A percentile compares a stretch with the other conserved stretches of the same genome.
Evolutionary conservation across 2,329 filamentous ascomycete genomes (phyloP).

Genomic region (Xylaria multiplex): DNA sequence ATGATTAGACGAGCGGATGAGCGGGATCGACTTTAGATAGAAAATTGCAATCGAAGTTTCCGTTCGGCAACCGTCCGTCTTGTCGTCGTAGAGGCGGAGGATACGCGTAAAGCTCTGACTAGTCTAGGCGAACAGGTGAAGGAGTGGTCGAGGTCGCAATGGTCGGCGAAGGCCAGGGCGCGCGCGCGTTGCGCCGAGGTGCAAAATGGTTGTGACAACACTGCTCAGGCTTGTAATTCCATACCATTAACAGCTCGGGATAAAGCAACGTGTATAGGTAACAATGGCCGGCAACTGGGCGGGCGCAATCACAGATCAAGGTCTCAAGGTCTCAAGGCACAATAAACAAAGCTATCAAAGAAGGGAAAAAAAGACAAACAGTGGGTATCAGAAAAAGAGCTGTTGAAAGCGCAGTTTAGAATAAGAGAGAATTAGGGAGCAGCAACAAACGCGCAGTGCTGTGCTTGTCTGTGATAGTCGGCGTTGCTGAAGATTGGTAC

Average conservation of each 20-base stretch:
- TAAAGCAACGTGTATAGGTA: neutral
- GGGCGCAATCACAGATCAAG: conserved; percentile 8
- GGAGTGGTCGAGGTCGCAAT: neutral
- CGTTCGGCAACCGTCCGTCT: neutral
- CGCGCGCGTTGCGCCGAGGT: conserved; percentile 31
- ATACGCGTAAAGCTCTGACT: conserved; percentile 9
- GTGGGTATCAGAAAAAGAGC: conserved; percentile 8
- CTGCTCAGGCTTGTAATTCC: conserved; percentile 21
- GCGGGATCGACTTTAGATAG: neutral
- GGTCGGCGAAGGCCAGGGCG: conserved; percentile 27
- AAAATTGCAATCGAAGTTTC: neutral
- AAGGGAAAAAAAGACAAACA: conserved; percentile 5
- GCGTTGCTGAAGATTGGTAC: conserved; percentile 11
- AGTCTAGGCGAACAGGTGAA: neutral
- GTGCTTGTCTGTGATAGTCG: conserved; percentile 2
- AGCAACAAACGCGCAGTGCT: conserved; percentile 15
- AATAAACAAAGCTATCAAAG: conserved; percentile 19
- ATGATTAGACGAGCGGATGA: conserved; percentile 60
- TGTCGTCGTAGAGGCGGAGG: neutral
- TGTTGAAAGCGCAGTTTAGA: neutral
- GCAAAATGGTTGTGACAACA: conserved; percentile 22
- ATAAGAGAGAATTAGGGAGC: conserved; percentile 7
- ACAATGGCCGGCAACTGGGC: neutral
- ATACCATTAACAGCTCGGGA: conserved; percentile 16
- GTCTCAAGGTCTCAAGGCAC: conserved; percentile 5